A percentile compares a stretch with the other conserved stretches of the same genome.
Evolutionary conservation across 257 asterid genomes (phyloP).

Genomic region (Solanum arcanum): DNA sequence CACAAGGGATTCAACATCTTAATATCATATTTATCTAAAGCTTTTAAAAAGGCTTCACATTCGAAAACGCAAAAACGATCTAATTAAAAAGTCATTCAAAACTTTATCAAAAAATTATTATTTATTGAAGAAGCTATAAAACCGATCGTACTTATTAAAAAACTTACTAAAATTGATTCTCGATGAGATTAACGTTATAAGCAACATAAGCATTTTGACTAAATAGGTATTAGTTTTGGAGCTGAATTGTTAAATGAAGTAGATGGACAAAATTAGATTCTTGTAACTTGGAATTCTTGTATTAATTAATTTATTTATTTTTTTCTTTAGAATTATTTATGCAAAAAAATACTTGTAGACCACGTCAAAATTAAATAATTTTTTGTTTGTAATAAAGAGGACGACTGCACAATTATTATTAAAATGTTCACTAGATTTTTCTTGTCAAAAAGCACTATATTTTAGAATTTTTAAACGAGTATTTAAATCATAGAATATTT

Average conservation of each 20-base stretch:
- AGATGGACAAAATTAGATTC: neutral
- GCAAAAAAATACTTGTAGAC: neutral
- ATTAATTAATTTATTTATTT: neutral
- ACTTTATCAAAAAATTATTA: fast-evolving
- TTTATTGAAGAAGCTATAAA: neutral
- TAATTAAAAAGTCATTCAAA: neutral
- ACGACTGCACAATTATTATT: neutral
- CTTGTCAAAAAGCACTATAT: neutral
- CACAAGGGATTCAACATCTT: neutral
- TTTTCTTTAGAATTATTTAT: neutral
- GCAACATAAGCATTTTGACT: too few species aligned
- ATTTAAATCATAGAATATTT: neutral
- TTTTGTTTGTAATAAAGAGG: neutral
- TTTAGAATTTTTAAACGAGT: neutral
- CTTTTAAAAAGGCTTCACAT: neutral
- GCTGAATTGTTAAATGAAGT: neutral
- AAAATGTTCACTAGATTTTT: neutral
- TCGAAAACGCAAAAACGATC: neutral
- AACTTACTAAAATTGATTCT: too few species aligned
- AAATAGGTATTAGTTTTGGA: neutral
- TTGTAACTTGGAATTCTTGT: neutral
- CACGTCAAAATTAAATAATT: neutral
- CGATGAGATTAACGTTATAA: too few species aligned
- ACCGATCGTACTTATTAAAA: neutral
- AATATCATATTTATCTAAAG: neutral